Conservation (phyloP, 352 stramenopile genomes). For the Phytophthora idaei region DNA sequence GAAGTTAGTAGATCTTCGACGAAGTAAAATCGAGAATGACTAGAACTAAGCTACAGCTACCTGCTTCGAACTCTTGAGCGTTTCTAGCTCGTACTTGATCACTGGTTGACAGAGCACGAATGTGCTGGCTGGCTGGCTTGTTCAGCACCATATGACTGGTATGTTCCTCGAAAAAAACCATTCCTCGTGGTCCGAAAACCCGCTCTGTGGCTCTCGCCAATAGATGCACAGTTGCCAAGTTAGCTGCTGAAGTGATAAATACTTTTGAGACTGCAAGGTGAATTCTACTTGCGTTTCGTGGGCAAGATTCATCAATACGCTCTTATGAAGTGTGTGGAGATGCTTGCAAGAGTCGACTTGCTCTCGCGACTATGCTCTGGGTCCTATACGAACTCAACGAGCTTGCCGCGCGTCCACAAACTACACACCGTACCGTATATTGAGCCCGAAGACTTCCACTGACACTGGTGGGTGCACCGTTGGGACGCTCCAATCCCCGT, state of each 20-base stretch:
- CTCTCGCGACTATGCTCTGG: neutral
- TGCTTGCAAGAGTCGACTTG: neutral
- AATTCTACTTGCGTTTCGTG: neutral
- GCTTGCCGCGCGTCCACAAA: neutral
- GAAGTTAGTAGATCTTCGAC: too few species aligned
- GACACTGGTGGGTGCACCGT: neutral
- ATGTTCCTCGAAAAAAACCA: too few species aligned
- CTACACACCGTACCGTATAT: neutral
- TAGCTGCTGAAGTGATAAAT: neutral
- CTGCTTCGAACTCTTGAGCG: too few species aligned
- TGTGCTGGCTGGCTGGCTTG: too few species aligned
- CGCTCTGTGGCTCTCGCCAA: too few species aligned
- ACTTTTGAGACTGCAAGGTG: neutral
- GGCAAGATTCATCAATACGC: neutral
- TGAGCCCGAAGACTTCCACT: neutral
- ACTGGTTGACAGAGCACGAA: too few species aligned
- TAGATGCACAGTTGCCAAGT: neutral
- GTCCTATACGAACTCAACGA: neutral
- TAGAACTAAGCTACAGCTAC: too few species aligned
- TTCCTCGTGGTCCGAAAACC: too few species aligned
- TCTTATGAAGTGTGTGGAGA: neutral
- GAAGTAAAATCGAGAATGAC: too few species aligned
- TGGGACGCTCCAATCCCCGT: neutral
- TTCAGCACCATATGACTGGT: too few species aligned
- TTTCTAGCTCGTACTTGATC: too few species aligned